Evolutionary conservation across 768 basidiomycete species (phyloP).

Genomic region (Leccinum sublutescens): DNA sequence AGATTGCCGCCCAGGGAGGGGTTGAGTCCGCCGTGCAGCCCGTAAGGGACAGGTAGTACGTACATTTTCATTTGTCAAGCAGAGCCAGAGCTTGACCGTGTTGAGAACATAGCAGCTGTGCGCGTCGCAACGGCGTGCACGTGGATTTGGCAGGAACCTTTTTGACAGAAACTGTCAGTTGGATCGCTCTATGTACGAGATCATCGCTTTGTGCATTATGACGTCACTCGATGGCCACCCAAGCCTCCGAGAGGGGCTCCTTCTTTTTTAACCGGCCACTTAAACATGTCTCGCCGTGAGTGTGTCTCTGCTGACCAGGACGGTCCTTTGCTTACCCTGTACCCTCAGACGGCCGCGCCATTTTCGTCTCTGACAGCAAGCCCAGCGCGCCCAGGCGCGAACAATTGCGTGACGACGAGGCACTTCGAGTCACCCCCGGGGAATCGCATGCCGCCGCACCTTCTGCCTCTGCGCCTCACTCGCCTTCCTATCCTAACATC

Average conservation of each 20-base stretch:
- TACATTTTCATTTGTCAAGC: background rate
- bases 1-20: no score
- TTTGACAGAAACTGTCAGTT: background rate
- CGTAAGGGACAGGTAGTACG: background rate
- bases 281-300: background rate
- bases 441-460: background rate
- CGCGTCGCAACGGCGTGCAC: background rate
- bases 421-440: background rate
- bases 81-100: background rate
- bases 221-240: background rate
- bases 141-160: background rate
- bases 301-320: background rate
- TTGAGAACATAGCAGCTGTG: background rate
- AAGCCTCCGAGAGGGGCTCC: background rate
- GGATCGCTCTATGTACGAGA: background rate
- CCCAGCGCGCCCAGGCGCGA: background rate
- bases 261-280: background rate
- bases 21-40: no score
- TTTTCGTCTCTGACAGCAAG: conserved; percentile 6
- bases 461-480: background rate
- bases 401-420: background rate
- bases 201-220: background rate
- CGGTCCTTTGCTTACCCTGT: background rate
- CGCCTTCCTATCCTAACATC: background rate
- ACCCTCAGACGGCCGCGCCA: background rate